phyloP scores from a whole-genome alignment of 2,329 filamentous ascomycete species.

The Penicillium sp. region DNA sequence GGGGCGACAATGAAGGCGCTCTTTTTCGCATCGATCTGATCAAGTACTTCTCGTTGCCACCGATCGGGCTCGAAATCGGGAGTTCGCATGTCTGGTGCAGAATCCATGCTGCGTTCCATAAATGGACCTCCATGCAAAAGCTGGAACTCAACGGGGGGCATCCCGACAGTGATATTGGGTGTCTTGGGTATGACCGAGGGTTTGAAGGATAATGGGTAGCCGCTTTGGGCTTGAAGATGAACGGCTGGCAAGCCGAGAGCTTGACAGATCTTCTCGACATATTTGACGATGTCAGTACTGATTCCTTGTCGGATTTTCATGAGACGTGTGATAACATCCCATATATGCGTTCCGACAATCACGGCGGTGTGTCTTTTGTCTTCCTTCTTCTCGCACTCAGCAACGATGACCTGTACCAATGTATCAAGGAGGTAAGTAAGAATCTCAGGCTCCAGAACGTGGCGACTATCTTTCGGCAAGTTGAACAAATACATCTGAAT shows the following conservation, averaged over 20 bases:
- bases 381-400: conserved; percentile 8
- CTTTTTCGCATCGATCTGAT: conserved; percentile 63
- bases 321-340: conserved; percentile 6
- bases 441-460: conserved; percentile 43
- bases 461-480: conserved; percentile 35
- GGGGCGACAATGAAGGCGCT: conserved; percentile 71
- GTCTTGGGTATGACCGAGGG: conserved; percentile 17
- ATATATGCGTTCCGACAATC: conserved; percentile 28
- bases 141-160: conserved; percentile 56
- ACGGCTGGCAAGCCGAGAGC: conserved; percentile 29
- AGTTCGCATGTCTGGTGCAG: conserved; percentile 61
- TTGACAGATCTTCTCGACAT: conserved; percentile 29
- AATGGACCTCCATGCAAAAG: conserved; percentile 64
- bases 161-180: conserved; percentile 29
- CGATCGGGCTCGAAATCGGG: conserved; percentile 63
- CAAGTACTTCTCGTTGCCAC: conserved; percentile 69
- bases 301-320: conserved; percentile 31
- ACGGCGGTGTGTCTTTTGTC: conserved; percentile 36
- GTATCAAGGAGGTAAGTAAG: conserved; percentile 29
- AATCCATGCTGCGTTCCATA: conserved; percentile 68
- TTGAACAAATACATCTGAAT: conserved; percentile 45
- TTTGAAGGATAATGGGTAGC: conserved; percentile 17
- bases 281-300: conserved; percentile 39
- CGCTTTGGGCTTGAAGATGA: conserved; percentile 11
- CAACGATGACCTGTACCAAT: conserved; percentile 15